Evolutionary conservation across 345 rosid species (phyloP).

Genomic region (Xanthoceras sorbifolium): DNA sequence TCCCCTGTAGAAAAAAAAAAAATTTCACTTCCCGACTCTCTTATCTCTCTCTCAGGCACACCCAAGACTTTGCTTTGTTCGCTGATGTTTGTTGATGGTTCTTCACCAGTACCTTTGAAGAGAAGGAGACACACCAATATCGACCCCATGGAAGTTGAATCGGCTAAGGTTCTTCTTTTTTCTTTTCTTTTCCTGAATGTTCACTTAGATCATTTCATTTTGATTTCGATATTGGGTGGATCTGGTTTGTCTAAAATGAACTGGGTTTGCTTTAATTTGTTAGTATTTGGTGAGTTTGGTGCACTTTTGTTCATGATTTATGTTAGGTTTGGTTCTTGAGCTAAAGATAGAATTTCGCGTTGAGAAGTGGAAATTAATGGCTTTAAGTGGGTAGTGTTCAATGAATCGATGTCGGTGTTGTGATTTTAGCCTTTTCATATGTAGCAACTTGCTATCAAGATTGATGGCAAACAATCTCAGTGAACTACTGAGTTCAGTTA

Average conservation of each 20-base stretch:
- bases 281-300: not conserved
- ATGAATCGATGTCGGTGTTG: not conserved
- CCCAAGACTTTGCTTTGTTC: not conserved
- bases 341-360: not conserved
- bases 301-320: not conserved
- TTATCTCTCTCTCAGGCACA: not conserved
- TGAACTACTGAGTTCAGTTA: not conserved
- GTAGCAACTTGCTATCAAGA: not conserved
- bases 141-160: conserved; percentile 76
- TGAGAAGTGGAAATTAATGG: not conserved
- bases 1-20: not conserved
- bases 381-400: not conserved
- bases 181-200: not conserved
- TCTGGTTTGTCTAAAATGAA: conserved; percentile 11
- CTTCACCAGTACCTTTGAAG: conserved; percentile 50
- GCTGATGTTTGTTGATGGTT: conserved; percentile 65
- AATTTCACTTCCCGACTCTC: not conserved
- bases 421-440: not conserved
- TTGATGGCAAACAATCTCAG: not conserved
- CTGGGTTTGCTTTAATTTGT: conserved; percentile 2
- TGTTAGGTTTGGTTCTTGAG: not conserved
- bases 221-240: conserved; percentile 15
- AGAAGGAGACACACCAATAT: conserved; percentile 60
- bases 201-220: not conserved
- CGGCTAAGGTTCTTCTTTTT: conserved; percentile 47